Base-by-base conservation (phyloP, 805 yeast species). In the Spathaspora passalidarum region DNA sequence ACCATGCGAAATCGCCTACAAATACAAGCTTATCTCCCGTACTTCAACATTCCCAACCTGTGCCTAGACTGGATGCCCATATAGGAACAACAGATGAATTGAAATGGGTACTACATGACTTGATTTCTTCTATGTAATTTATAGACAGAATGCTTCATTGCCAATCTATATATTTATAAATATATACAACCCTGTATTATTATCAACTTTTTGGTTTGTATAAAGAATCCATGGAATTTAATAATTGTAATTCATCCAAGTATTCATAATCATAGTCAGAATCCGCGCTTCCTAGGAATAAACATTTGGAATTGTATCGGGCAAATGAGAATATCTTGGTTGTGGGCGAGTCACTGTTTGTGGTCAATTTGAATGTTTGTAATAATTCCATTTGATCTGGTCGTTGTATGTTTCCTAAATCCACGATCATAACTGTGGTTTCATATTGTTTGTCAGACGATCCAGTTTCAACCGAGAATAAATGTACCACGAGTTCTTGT, bases 81-180 rank as follows among this genome's bases (percentile, higher is more conserved):
- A 64, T 75, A 39, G 87, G 87, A 5, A 72, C 82, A 0, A 76
- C 80, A 29, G 86, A 84, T 45, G 95, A 86, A 57, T 66, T 86
- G 50, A 79, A 81, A 53, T 81, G 88, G 87, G 66, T 86, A 44
- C 73, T 86, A 32, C 83, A 81, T 62, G 91, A 84, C 54, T 74
- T 86, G 43, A 63, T 82, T n/a, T 67, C 78, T 10, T 56, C 67
- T 6, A 61, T 61, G 63, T 69, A 51, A 56, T 32, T 38, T 37
- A 42, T 40, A 21, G 38, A 32, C 20, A 39, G 43, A 34, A 44
- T n/a, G n/a, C n/a, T n/a, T n/a, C n/a, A n/a, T 26, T 34, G 21
- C 20, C 35, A 38, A 42, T 43, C 16, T 48, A 19, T 18, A n/a
- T 45, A 45, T 48, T 43, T 40, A 45, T 20, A 40, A 32, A 22